Evolutionary conservation across 2,329 filamentous ascomycete species (phyloP), one percentile per base, ranked within the genome.

Genomic region (Lasiodiplodia gonubiensis): DNA sequence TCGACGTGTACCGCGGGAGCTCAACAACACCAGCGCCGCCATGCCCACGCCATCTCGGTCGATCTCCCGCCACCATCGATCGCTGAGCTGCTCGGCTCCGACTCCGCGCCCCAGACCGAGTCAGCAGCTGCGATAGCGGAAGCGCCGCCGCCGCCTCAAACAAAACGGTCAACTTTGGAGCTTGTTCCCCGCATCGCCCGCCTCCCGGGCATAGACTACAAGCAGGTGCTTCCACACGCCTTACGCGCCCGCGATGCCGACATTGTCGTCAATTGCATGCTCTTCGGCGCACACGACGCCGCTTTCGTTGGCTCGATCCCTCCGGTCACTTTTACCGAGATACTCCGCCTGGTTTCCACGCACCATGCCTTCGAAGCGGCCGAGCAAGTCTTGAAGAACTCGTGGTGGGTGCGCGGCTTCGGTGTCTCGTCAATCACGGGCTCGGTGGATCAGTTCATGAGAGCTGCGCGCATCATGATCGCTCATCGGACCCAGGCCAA

Each of bases 321-420:
- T 0, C 76, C 82, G 1, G 80, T 84, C 1, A 84, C 84, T 0
- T 89, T 93, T 72, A 86, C 88, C 1, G 88, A 90, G 70, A 84
- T 91, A 11, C 75, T 94, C 35, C 83, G 84, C 39, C 81, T 84
- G 5, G 77, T 93, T 10, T 88, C 91, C 67, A 89, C 90, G 0
- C 72, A 77, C 27, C 76, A 84, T 70, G 84, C 42, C 33, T 33
- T 54, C 12, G 23, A n/a, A 10, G 30, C 86, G 68, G 71, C 87
- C 49, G 76, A 79, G 16, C 21, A 60, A 3, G 35, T 33, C 18
- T 23, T 67, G 21, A 55, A 52, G 16, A 54, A 27, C 79, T 80
- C 1, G 80, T 82, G 71, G 78, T 85, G 4, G 73, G 77, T 25
- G 77, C 88, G 21, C 80, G 23, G 88, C 90, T 2, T 21, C 3